Evolutionary conservation across 177 flowering plant species (phyloP).

Genomic region (Telopea speciosissima): DNA sequence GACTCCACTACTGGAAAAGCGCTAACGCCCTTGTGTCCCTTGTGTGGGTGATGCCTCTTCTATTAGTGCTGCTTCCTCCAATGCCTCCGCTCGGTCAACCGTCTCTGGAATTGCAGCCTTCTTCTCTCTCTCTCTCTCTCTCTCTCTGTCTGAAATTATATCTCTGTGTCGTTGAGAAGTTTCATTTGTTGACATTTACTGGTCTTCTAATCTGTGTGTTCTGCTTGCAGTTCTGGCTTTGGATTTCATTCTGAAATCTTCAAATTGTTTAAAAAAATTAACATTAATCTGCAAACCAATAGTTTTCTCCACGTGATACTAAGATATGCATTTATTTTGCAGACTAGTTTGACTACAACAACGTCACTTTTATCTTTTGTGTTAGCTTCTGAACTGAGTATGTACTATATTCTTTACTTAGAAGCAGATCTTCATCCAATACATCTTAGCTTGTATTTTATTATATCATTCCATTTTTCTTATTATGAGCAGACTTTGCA

Average conservation of each 20-base stretch:
- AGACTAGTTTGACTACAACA: constrained; percentile 21
- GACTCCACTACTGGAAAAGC: no score
- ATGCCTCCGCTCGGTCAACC: no score
- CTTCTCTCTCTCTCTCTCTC: no score
- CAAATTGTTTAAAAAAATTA: no score
- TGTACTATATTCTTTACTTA: constrained; percentile 5
- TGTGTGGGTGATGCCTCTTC: no score
- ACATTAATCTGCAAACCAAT: not conserved
- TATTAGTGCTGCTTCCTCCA: no score
- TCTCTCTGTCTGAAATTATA: no score
- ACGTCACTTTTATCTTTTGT: constrained; percentile 19
- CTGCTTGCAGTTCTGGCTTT: not conserved
- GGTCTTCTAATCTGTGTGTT: no score
- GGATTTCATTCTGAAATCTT: not conserved
- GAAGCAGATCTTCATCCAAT: not conserved
- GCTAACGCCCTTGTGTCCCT: no score
- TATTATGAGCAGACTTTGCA: not conserved
- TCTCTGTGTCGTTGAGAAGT: no score
- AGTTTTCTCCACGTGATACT: not conserved
- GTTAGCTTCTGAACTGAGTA: constrained; percentile 23
- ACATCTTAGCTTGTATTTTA: not conserved
- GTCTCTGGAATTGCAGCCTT: no score
- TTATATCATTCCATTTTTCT: not conserved
- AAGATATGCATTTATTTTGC: constrained; percentile 4
- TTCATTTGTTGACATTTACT: not conserved